Evolutionary conservation across 495 filamentous ascomycete species (phyloP), one percentile per base, ranked within the genome.

Genomic region (Penicillium ochrochloron): DNA sequence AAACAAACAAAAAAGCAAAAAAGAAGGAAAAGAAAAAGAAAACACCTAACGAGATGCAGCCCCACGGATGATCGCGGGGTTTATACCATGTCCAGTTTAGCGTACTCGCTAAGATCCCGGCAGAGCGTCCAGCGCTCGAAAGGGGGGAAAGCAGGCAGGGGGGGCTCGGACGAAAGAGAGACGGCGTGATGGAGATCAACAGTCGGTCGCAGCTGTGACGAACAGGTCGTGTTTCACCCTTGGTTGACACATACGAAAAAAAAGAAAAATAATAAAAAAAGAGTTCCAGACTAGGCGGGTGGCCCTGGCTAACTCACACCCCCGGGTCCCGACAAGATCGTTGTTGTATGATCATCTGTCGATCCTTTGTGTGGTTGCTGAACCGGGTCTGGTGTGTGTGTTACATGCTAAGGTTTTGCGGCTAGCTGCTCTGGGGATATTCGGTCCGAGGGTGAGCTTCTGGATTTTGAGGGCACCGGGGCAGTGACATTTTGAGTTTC

Each of bases 171-270:
- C 15, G 46, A 51, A 51, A 17, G 46, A 34, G 23, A 17, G 23
- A n/a, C 5, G 21, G 31, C 31, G 53, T 56, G 53, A 37, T 10
- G 51, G 59, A 51, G 66, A 65, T 68, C 66, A 57, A 56, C 57
- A 41, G 48, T 64, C 51, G 62, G 62, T 46, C 58, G 54, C 39
- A 35, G 59, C 61, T 59, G 66, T 62, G 66, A 73, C 71, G 69
- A 73, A 73, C 70, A 62, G 70, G 60, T 67, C 62, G 66, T 70
- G 70, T 73, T 70, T 70, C 70, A 67, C 44, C 64, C 25, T 31
- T 35, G 29, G 60, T 63, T 66, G 65, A 66, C 63, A 69, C 63
- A 61, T 31, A 12, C 44, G 44, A 25, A 48, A 23, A 25, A 25
- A 11, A 25, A 48, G 23, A 14, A 7, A 48, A 23, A 25, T 7